Base-by-base conservation (phyloP, 2,329 filamentous ascomycete species). In the Dactylonectria macrodidyma region DNA sequence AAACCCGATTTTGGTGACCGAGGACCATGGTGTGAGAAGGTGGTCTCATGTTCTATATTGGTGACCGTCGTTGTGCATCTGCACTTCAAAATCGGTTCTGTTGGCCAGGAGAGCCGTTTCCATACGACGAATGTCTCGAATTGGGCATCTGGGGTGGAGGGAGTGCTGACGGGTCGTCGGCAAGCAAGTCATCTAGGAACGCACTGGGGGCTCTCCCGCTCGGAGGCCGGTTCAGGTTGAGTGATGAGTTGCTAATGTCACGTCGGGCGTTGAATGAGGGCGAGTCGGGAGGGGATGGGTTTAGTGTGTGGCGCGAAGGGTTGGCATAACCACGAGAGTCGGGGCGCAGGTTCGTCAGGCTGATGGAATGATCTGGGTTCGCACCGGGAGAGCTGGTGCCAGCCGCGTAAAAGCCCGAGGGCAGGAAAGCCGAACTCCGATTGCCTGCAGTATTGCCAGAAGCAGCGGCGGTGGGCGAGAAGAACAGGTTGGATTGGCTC, bases 391-490 rank as follows among this genome's bases (percentile, higher is more conserved):
- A 84, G 11, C 86, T 86, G 8, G 86, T 87, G 24, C 92, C 89
- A 5, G 93, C 88, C 36, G 94, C 92, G 78, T 98, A 98, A 83
- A 97, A 98, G 1, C 95, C 95, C 3, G 95, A 92, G 16, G 95
- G 95, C 22, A 98, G 86, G 78, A 95, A 97, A n/a, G 86, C 86
- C 1, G 94, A 97, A 66, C 89, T 90, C 60, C 95, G 91, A 73
- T 89, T 89, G 58, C 86, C 85, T 65, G 86, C 85, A 14, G 86
- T 83, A 46, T 89, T 90, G 14, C 92, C 92, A 2, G 93, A 84
- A 8, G 88, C 85, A 48, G 89, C 90, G 1, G 95, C 95, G 0
- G 96, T 98, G 0, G 96, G 96, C 8, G 95, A 97, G 85, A 97
- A 99, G 88, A 99, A 99, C 16, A 98, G 86, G 69, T 92, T 93